Evolutionary conservation across 352 stramenopile species (phyloP).

Genomic region (Globisporangium abappressorium): DNA sequence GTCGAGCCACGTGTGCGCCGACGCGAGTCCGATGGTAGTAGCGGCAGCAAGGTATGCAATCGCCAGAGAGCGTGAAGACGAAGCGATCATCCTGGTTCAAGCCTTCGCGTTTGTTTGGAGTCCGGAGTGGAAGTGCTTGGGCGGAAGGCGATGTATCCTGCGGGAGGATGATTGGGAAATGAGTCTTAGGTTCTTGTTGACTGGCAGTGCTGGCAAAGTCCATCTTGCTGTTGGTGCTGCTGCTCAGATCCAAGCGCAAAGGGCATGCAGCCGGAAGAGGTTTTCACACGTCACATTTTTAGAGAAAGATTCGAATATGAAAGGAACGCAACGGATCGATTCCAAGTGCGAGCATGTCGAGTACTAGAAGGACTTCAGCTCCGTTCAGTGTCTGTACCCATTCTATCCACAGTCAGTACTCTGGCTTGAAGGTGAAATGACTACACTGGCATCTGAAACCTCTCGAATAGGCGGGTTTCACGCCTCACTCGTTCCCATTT

Average conservation of each 20-base stretch:
- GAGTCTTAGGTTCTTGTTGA: not conserved
- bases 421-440: not conserved
- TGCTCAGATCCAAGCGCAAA: not conserved
- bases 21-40: not conserved
- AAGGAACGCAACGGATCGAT: not conserved
- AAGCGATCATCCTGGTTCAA: conserved; percentile 2
- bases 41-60: not conserved
- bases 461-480: not conserved
- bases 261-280: too few relatives aligned
- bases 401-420: not conserved
- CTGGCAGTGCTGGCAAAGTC: not conserved
- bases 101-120: not conserved
- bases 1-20: conserved; percentile 32
- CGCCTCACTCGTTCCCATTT: not conserved
- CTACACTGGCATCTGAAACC: not conserved
- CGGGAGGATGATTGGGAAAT: conserved; percentile 13
- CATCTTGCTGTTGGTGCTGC: not conserved
- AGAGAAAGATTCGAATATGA: not conserved
- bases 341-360: too few relatives aligned
- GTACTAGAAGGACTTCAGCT: too few relatives aligned
- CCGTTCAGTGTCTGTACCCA: not conserved
- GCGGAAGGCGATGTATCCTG: conserved; percentile 1
- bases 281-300: not conserved
- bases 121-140: not conserved
- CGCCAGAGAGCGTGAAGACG: not conserved